Conservation (phyloP, 2,329 filamentous ascomycete species). For the Calonectria henricotiae region DNA sequence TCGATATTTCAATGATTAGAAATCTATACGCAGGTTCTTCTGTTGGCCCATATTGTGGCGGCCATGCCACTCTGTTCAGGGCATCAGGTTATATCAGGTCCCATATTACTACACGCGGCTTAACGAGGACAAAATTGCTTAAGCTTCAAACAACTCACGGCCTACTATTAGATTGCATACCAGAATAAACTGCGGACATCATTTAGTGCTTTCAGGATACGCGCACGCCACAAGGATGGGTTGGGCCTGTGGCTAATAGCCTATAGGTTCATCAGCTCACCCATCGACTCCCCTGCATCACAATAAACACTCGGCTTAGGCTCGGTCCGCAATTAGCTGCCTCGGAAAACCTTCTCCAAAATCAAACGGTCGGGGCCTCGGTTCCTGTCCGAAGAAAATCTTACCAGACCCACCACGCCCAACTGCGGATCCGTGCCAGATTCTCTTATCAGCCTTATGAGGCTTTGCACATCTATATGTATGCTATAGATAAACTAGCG, state of each 20-base stretch:
- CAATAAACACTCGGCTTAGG: neutral
- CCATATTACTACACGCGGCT: too few relatives aligned
- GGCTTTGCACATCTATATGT: neutral
- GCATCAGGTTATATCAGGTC: neutral
- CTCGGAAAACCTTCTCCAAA: neutral
- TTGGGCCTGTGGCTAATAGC: neutral
- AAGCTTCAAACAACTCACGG: too few relatives aligned
- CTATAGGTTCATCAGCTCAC: neutral
- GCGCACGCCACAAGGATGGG: neutral
- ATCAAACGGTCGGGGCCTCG: neutral
- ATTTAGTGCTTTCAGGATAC: neutral
- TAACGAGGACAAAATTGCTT: too few relatives aligned
- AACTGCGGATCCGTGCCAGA: conserved; percentile 9
- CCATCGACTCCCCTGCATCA: conserved; percentile 4
- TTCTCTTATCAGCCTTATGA: conserved; percentile 25
- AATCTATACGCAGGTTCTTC: neutral
- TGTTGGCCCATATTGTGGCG: neutral
- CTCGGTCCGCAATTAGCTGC: neutral
- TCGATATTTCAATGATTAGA: too few relatives aligned
- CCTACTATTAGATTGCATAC: neutral
- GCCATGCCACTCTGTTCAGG: neutral
- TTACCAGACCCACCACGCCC: conserved; percentile 5
- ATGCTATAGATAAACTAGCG: conserved; percentile 2
- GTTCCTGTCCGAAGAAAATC: conserved; percentile 12
- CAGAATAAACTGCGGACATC: neutral